Conservation (phyloP, 2,329 filamentous ascomycete genomes). For the Alternaria sp. region DNA sequence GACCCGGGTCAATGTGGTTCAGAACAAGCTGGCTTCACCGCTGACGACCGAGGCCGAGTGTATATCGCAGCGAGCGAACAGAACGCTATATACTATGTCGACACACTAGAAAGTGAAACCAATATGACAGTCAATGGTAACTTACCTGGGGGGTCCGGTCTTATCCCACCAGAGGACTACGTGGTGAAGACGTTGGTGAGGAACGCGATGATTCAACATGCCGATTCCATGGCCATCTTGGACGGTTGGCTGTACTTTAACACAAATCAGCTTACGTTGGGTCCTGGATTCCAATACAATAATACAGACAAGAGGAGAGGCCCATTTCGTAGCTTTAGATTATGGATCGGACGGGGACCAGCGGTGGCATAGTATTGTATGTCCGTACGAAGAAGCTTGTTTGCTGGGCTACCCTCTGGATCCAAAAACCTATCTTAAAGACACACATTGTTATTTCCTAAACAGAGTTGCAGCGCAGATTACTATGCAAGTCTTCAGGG, state of each 20-base stretch:
- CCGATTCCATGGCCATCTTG: conserved; percentile 53
- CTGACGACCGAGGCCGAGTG: conserved; percentile 53
- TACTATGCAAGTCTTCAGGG: no score
- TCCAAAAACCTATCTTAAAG: not conserved
- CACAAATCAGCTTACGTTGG: conserved; percentile 53
- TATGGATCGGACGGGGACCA: conserved; percentile 51
- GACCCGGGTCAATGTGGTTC: conserved; percentile 52
- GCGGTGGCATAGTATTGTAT: conserved; percentile 33
- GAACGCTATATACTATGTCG: conserved; percentile 57
- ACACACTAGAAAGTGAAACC: conserved; percentile 48
- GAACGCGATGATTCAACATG: conserved; percentile 55
- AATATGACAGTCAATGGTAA: conserved; percentile 49
- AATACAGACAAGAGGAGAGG: conserved; percentile 51
- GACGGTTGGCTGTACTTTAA: conserved; percentile 56
- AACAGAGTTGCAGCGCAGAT: no score
- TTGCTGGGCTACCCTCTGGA: not conserved
- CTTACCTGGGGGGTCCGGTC: conserved; percentile 43
- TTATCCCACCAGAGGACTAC: conserved; percentile 48
- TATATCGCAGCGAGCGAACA: conserved; percentile 56
- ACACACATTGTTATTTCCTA: no score
- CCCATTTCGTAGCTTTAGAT: conserved; percentile 49
- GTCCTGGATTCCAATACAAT: conserved; percentile 50
- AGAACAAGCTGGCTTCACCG: conserved; percentile 56
- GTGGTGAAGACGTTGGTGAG: conserved; percentile 53
- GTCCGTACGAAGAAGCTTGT: not conserved